A percentile compares a stretch with the other conserved stretches of the same genome.
These are phyloP conservation scores for Polygonum aviculare DNA, from an alignment of 148 eudicot genomes.

Conservation along the genomic window DNA sequence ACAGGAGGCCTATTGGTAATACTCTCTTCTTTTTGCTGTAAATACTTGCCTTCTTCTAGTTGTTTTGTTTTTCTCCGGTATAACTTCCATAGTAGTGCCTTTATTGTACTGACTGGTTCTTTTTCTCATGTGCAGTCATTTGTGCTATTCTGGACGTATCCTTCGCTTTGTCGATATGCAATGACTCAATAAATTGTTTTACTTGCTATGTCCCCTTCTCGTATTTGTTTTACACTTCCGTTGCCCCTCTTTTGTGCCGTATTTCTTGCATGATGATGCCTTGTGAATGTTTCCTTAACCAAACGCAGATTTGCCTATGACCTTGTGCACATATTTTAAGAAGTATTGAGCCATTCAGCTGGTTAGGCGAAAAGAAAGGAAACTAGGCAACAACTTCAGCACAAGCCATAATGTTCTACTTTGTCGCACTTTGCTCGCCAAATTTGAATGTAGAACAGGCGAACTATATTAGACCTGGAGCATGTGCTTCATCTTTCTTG, in stretches of 20 bases:
- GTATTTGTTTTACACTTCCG: not conserved
- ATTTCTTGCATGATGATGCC: not conserved
- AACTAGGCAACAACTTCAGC: not conserved
- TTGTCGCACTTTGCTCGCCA: not conserved
- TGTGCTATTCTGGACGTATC: slow-evolving; percentile 99
- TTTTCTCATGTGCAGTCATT: slow-evolving; percentile 74
- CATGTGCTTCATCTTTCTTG: not conserved
- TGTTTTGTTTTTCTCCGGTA: not conserved
- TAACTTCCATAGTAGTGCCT: not conserved
- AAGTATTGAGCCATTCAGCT: not conserved
- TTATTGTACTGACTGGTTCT: not conserved
- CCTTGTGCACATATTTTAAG: slow-evolving; percentile 79
- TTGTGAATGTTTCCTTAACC: slow-evolving; percentile 44
- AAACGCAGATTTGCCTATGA: slow-evolving; percentile 78
- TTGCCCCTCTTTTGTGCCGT: not conserved
- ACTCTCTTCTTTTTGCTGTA: slow-evolving; percentile 7
- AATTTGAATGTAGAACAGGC: not conserved
- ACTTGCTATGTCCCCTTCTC: not conserved
- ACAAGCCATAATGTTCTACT: not conserved
- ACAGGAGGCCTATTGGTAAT: slow-evolving; percentile 92
- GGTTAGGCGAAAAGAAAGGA: slow-evolving; percentile 6
- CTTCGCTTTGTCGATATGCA: slow-evolving; percentile 15
- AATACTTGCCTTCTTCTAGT: not conserved
- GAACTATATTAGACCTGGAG: not conserved
- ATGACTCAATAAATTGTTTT: not conserved